Base-by-base conservation (phyloP, 1,284 basidiomycete genomes). In the Trichosporon asahii region DNA sequence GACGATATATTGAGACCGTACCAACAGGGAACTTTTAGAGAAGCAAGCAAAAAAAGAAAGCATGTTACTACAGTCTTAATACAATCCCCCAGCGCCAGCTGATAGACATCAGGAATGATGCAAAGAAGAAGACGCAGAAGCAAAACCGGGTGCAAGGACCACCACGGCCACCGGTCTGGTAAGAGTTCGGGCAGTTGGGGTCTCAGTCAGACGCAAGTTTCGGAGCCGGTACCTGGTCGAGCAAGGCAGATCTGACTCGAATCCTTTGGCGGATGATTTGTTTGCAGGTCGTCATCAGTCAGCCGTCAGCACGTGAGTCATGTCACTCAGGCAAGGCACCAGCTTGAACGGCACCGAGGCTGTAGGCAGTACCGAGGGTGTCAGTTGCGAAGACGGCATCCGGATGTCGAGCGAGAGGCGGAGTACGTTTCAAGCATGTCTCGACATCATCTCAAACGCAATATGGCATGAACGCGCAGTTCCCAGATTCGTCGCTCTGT, bases 1-100 rank as follows among this genome's bases (percentile, higher is more conserved):
- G 49, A 53, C 49, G 49, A 53, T 23, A 18, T 18, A 53, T 53
- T 53, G 49, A 53, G 49, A 53, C 49, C 21, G 49, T 53, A 53
- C 49, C 49, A 21, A 53, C n/a, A 25, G 23, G 49, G 49, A 53
- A 25, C 55, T 66, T 66, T 63, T 63, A 63, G 49, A 53, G 49
- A 53, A 23, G 49, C 49, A 21, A 53, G 23, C 49, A 53, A 53
- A 53, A 53, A 53, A 25, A 25, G 49, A 53, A 25, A 23, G 49
- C 49, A 53, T 53, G 49, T 25, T 53, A 53, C 21, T 53, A 53
- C 49, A 53, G 21, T 53, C 49, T 53, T 53, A 25, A 53, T 53
- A 25, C 49, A 25, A n/a, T n/a, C n/a, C 9, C 35, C 35, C 49
- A 21, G 21, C 21, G 21, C 15, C 40, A 44, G 15, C 40, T 44